Percentiles rank a stretch among this genome's conserved stretches.
Conservation (phyloP, 2,329 filamentous ascomycete genomes). For the Coniochaeta sp. region DNA sequence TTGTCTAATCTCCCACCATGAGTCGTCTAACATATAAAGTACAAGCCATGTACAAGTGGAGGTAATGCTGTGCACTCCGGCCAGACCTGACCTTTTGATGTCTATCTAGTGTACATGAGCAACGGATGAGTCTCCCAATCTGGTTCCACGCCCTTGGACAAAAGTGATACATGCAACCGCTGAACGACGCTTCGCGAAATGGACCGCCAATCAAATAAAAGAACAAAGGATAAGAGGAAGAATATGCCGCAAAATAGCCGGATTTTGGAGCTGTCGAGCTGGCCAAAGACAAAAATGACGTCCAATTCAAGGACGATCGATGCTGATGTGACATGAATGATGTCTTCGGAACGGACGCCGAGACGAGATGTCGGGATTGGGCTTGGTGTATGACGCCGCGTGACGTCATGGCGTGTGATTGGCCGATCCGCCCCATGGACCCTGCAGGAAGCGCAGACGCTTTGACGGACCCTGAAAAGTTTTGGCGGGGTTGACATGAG, state of each 20-base stretch:
- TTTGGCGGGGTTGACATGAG: constrained; percentile 5
- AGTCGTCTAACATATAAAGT: background rate
- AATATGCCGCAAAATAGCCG: no score
- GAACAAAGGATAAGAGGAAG: no score
- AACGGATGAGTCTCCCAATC: background rate
- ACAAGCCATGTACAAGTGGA: background rate
- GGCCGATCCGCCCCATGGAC: no score
- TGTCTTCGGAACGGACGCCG: no score
- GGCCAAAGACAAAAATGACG: no score
- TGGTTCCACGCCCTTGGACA: background rate
- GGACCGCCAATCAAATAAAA: background rate
- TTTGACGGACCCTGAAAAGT: constrained; percentile 13
- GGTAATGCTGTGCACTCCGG: background rate
- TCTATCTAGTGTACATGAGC: background rate
- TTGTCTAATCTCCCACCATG: background rate
- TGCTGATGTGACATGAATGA: no score
- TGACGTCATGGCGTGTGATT: background rate
- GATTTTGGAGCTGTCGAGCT: no score
- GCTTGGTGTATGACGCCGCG: background rate
- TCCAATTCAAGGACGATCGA: no score
- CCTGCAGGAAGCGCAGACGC: constrained; percentile 11
- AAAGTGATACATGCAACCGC: background rate
- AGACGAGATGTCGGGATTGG: background rate
- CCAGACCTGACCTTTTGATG: background rate
- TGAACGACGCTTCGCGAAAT: background rate